Evolutionary conservation across 2,329 filamentous ascomycete genomes (phyloP).

Genomic region (Fonsecaea pedrosoi): DNA sequence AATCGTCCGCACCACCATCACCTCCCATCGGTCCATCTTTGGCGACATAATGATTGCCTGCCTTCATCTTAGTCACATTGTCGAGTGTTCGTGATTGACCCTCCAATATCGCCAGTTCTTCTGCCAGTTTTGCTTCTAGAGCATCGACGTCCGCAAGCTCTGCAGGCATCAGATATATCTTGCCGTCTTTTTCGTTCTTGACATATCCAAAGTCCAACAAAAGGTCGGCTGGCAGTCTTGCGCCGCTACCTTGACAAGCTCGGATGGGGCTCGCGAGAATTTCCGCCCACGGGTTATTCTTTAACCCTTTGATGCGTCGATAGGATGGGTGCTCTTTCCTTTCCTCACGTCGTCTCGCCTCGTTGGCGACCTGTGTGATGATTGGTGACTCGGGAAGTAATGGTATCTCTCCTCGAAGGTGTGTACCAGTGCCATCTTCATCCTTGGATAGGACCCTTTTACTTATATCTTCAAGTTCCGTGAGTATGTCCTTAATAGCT

Average conservation of each 20-base stretch:
- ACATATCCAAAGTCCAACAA: conserved; percentile 31
- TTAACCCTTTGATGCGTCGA: conserved; percentile 28
- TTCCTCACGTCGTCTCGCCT: conserved; percentile 7
- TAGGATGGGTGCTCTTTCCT: conserved; percentile 27
- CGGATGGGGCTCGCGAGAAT: conserved; percentile 37
- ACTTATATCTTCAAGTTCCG: not conserved
- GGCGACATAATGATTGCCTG: not conserved
- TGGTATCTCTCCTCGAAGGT: not conserved
- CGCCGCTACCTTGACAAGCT: conserved; percentile 30
- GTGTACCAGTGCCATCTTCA: conserved; percentile 8
- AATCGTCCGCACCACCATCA: not conserved
- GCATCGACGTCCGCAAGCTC: conserved; percentile 35
- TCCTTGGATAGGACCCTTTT: not conserved
- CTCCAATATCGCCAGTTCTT: conserved; percentile 16
- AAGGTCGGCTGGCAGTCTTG: conserved; percentile 34
- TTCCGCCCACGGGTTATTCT: conserved; percentile 37
- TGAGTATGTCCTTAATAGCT: not conserved
- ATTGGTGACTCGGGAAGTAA: conserved; percentile 30
- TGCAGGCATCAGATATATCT: conserved; percentile 33
- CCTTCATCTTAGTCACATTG: not conserved
- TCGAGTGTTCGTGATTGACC: conserved; percentile 9
- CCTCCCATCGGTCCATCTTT: not conserved
- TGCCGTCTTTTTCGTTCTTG: conserved; percentile 25
- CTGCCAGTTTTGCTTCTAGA: conserved; percentile 24
- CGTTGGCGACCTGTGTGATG: conserved; percentile 14